phyloP scores from a whole-genome alignment of 768 basidiomycete genomes.

The Paxillus ammoniavirescens region DNA sequence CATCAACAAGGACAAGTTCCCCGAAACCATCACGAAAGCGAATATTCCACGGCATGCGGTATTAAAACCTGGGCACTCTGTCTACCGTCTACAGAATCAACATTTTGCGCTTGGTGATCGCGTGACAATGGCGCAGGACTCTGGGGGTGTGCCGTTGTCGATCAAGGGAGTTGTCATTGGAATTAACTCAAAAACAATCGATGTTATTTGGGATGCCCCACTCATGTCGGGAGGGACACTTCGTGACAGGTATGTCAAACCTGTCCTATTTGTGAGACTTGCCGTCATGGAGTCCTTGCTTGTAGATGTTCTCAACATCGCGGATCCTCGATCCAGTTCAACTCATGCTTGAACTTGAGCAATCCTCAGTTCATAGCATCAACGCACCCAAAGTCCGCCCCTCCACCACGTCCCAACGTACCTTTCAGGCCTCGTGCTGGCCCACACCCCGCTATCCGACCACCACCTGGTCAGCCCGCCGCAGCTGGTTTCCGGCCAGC shows the following conservation, averaged over 20 bases:
- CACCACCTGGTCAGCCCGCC: slow-evolving; percentile 49
- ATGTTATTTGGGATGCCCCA: slow-evolving; percentile 93
- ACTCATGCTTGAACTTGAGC: slow-evolving; percentile 86
- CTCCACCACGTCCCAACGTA: slow-evolving; percentile 43
- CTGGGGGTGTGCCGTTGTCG: slow-evolving; percentile 86
- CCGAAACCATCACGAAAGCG: slow-evolving; percentile 77
- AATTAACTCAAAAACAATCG: slow-evolving; percentile 82
- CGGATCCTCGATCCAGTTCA: slow-evolving; percentile 84
- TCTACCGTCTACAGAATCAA: slow-evolving; percentile 89
- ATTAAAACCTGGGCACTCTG: slow-evolving; percentile 87
- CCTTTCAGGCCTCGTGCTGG: slow-evolving; percentile 71
- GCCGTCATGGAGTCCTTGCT: background rate
- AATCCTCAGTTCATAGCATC: slow-evolving; percentile 82
- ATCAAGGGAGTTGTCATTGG: slow-evolving; percentile 95
- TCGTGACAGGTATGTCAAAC: slow-evolving; percentile 61
- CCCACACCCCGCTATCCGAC: slow-evolving; percentile 59
- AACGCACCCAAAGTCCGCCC: slow-evolving; percentile 56
- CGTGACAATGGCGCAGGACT: slow-evolving; percentile 94
- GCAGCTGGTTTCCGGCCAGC: slow-evolving; percentile 69
- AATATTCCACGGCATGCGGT: slow-evolving; percentile 91
- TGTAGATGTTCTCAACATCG: slow-evolving; percentile 87
- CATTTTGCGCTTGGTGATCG: slow-evolving; percentile 86
- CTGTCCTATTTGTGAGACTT: background rate
- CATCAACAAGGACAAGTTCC: slow-evolving; percentile 58
- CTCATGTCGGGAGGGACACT: slow-evolving; percentile 93